These are phyloP conservation scores for Alternaria conjuncta DNA, from an alignment of 2,329 filamentous ascomycete species.

Conservation along the genomic window DNA sequence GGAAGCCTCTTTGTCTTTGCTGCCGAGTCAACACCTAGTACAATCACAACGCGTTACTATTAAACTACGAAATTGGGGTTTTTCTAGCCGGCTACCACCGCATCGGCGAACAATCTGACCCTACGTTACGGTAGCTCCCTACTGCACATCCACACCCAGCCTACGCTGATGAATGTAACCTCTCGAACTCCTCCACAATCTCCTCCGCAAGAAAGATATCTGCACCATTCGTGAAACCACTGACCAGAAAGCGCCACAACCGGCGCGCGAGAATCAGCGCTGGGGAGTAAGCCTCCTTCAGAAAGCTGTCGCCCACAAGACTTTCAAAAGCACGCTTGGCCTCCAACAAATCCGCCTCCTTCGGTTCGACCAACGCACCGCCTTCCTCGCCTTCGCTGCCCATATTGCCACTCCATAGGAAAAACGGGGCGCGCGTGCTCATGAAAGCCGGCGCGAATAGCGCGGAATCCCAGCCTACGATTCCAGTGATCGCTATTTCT, in stretches of 20 bases:
- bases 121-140: too few species aligned
- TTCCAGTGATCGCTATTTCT: conserved; percentile 19
- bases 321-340: not conserved
- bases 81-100: not conserved
- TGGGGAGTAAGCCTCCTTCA: not conserved
- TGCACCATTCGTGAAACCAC: not conserved
- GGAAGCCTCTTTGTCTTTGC: not conserved
- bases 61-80: not conserved
- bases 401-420: conserved; percentile 18
- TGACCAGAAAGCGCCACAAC: not conserved
- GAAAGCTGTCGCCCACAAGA: not conserved
- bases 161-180: not conserved
- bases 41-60: not conserved
- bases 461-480: conserved; percentile 34
- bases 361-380: not conserved
- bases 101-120: not conserved
- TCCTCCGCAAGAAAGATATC: conserved; percentile 1
- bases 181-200: not conserved
- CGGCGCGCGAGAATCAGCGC: not conserved
- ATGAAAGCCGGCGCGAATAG: conserved; percentile 27
- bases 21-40: not conserved
- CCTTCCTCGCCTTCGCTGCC: not conserved
- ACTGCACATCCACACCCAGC: not conserved
- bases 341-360: not conserved
- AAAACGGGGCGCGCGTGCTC: conserved; percentile 19